Evolutionary conservation across 2,329 filamentous ascomycete species (phyloP), one percentile per base, ranked within the genome.

Genomic region (Ophiocordyceps sinensis): DNA sequence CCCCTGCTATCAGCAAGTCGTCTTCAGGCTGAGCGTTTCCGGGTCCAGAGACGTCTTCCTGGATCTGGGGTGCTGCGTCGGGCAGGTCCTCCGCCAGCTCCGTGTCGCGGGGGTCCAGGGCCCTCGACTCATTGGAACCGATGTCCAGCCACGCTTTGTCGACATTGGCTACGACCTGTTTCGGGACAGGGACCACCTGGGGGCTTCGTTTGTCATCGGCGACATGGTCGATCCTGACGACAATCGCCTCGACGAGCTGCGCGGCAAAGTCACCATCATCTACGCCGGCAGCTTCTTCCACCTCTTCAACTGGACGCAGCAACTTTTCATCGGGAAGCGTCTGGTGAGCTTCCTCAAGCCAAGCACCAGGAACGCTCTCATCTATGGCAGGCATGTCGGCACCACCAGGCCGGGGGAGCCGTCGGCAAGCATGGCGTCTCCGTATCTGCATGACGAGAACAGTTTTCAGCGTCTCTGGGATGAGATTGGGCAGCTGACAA

Each of bases 151-250:
- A 17, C 59, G 58, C n/a, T 73, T 77, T 47, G 62, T 77, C 40
- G 63, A 73, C 11, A 54, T 73, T n/a, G 75, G 75, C 26, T 77
- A 79, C 53, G 73, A 79, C 41, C 62, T 84, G 17, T 84, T 82
- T 58, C 65, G 67, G 37, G 79, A 82, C 45, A 64, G 66, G 23
- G 51, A 59, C n/a, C 61, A 42, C 29, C 56, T 76, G 5, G 59
- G 59, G 17, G 63, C 63, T 2, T 61, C 59, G 2, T 75, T 77
- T 45, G 55, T 77, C 28, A 50, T 63, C 3, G 73, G 69, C 17
- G 68, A 77, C 44, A 55, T 75, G 44, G 53, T 73, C 10, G 59
- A 65, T 40, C 61, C 59, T 7, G 55, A 58, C 12, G 62, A 67
- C 41, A 47, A 46, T 14, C 52, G 53, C 3, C 52, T 68, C 5